These are phyloP conservation scores for Monilinia fructicola DNA, from an alignment of 2,329 filamentous ascomycete genomes.

Conservation along the genomic window DNA sequence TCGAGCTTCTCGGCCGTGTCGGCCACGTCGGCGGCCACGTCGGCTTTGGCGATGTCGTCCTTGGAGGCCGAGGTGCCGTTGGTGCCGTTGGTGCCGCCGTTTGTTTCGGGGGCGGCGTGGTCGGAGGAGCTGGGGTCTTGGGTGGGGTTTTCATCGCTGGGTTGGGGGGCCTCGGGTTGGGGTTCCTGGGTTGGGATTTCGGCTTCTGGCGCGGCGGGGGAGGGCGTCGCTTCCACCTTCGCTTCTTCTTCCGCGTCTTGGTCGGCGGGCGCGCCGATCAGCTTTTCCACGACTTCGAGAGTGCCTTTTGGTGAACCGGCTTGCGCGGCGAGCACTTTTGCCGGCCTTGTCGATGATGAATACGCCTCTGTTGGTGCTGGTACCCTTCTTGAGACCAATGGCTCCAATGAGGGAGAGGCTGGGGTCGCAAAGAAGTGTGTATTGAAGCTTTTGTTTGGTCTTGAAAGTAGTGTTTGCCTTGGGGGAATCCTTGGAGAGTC, in stretches of 20 bases:
- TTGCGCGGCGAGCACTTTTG: constrained; percentile 72
- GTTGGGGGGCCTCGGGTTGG: background rate
- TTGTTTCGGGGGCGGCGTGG: constrained; percentile 15
- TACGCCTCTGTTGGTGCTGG: constrained; percentile 80
- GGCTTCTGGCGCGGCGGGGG: no score
- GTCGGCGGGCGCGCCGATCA: constrained; percentile 52
- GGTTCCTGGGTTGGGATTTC: background rate
- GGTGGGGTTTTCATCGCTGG: no score
- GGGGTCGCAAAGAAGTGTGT: constrained; percentile 83
- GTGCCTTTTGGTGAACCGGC: constrained; percentile 76
- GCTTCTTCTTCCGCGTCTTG: background rate
- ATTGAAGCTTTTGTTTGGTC: constrained; percentile 85
- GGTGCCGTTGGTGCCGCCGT: constrained; percentile 31
- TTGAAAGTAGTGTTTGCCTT: constrained; percentile 94
- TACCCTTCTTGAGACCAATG: constrained; percentile 85
- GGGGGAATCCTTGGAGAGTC: constrained; percentile 81
- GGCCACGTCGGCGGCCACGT: constrained; percentile 45
- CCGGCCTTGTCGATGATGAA: constrained; percentile 82
- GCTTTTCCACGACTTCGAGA: constrained; percentile 69
- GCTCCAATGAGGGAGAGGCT: constrained; percentile 72
- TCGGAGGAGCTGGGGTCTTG: background rate
- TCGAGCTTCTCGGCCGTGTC: constrained; percentile 45
- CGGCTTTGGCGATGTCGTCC: constrained; percentile 37
- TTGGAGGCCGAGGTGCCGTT: constrained; percentile 22
- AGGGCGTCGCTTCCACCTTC: background rate